Base-by-base conservation (phyloP, 2,329 filamentous ascomycete species). In the Claviceps sp. region DNA sequence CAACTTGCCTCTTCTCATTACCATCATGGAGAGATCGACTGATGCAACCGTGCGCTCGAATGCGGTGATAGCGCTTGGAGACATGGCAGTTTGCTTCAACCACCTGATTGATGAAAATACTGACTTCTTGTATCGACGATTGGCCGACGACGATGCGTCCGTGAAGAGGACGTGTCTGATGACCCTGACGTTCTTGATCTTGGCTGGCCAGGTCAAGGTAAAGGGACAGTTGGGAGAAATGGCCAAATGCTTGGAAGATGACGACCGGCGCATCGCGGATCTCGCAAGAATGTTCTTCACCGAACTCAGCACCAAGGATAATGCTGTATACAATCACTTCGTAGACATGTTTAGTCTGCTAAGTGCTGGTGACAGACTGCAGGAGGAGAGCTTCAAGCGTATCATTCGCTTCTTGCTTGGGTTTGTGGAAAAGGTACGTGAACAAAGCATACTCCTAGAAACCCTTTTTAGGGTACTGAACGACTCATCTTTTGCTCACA, bases 11-110 rank as follows among this genome's bases (percentile, higher is more conserved):
- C 82, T 98, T 3, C 82, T 98, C 54, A 95, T 98, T 68, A 97
- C 91, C 16, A 97, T 98, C 61, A 90, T 98, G 75, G 93, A 98
- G 70, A 84, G 89, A 34, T 96, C 89, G 2, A 81, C 88, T 36
- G 89, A 96, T 61, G 86, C 94, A 1, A 95, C 90, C 18, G 91
- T 95, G 41, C 84, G 93, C 49, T 95, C 88, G 61, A 98, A 98
- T 64, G 88, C 94, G 9, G 94, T 98, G 18, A 95, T 98, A 60
- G 91, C 93, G 0, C 81, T 98, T 0, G 93, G 93, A 41, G 93
- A 98, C 65, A 98, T 98, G 93, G 94, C 94, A 0, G 93, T 98
- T 22, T 96, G 90, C 77, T 98, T 98, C 77, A 98, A 98, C 64
- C 93, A 98, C 63, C 79, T 98, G 48, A 96, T 98, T 60, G 94